Base-by-base conservation (phyloP, 495 filamentous ascomycete species). In the Emericellopsis terricola region DNA sequence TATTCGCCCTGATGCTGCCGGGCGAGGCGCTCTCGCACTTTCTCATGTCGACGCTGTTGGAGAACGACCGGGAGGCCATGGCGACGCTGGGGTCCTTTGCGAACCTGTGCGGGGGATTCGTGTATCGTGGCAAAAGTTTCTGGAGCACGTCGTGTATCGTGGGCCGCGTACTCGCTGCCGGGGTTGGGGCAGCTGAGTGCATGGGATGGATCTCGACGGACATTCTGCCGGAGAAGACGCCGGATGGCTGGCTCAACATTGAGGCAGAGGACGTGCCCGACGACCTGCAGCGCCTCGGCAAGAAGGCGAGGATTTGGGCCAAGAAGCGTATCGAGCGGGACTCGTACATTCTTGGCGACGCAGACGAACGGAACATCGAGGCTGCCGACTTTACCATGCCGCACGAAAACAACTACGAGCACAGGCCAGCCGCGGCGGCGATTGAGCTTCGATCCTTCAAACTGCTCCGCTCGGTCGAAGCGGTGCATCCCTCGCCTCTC, bases 101-200 rank as follows among this genome's bases (percentile, higher is more conserved):
- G 2, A 84, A 78, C 48, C 54, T 92, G 6, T 78, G 76, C 43
- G 77, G 78, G n/a, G 83, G 82, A 3, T 83, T 92, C 43, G 52
- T 76, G 6, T 84, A 81, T 45, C 48, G 44, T 7, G 67, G 61
- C 13, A 71, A 68, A 41, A 85, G 71, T 36, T 89, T 78, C 61
- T 92, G 83, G 83, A 86, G 80, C 51, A 84, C 78, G 20, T 56
- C 65, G 28, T 83, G 77, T 44, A 63, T 89, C 28, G 69, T 85
- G 16, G 80, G 80, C 6, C 70, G 79, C 20, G 78, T 92, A 0
- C 44, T 92, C 15, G 74, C 76, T 37, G 69, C 73, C 21, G 51
- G 69, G 8, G 59, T 68, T 17, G 74, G 69, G 7, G 68, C 74
- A 13, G 65, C 62, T n/a, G 78, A 80, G 39, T 83, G 76, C 41